Base-by-base conservation (phyloP, 169 alveolate genomes). In the Eimeria falciformis region DNA sequence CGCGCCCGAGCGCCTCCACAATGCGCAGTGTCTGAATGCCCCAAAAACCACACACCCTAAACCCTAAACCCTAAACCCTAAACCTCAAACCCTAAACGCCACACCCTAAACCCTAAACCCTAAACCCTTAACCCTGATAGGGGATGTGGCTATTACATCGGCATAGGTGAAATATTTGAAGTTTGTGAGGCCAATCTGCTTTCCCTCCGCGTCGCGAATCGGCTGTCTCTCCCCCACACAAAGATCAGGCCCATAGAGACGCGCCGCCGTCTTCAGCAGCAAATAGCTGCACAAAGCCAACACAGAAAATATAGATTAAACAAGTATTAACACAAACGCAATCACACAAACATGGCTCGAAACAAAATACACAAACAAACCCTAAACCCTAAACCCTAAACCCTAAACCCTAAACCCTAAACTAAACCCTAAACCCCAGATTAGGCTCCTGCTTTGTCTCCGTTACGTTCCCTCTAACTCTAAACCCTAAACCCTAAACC, bases 1-100 rank as follows among this genome's bases (percentile, higher is more conserved):
- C 84, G 53, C 84, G 6, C 37, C 84, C 84, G 65, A 73, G n/a
- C 5, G 84, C 50, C 84, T 73, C 84, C 12, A 73, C 84, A 45
- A 73, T 45, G 11, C 84, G 84, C 84, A 73, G 84, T 4, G 84
- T 73, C 84, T 73, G 84, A 56, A 73, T 7, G 40, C 84, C 27
- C 62, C 25, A 6, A 73, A 37, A 73, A 73, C 56, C 84, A 27
- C n/a, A 43, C 25, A 43, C 43, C 79, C 79, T 50, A 50, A 50
- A 50, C 58, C 58, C 58, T 50, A 50, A 50, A 50, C 58, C 58
- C 58, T 68, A 66, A 29, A 66, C 77, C 78, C 78, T 66, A 7
- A 66, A 66, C 33, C 78, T 9, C 5, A n/a, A 21, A 25, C 47
- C 78, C 78, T 18, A 66, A 23, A 25, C 62, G 23, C 62, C 18